Percentiles rank a stretch among this genome's conserved stretches.
These are phyloP conservation scores for Sporisorium exsertum DNA, from an alignment of 1,284 basidiomycete species.

Conservation along the genomic window DNA sequence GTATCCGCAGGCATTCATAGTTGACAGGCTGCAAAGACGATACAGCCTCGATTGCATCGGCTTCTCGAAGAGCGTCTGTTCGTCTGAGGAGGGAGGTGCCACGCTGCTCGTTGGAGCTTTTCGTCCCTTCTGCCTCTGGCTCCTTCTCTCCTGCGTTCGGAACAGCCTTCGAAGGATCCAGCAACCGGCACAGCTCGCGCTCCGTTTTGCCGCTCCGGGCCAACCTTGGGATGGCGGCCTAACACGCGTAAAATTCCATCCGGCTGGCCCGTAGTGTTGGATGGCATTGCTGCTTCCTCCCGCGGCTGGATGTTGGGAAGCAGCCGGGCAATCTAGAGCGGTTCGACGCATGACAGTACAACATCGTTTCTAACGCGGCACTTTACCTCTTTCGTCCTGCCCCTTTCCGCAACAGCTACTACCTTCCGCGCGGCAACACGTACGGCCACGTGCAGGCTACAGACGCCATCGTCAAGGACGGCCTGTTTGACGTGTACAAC, in stretches of 20 bases:
- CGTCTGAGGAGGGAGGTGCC: not conserved
- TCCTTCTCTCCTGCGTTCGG: not conserved
- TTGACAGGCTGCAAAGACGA: not conserved
- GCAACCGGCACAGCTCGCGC: slow-evolving; percentile 25
- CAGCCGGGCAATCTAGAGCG: not conserved
- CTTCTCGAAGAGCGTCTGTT: not conserved
- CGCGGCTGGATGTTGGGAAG: not conserved
- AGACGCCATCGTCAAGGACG: slow-evolving; percentile 91
- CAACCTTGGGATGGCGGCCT: not conserved
- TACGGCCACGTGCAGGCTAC: slow-evolving; percentile 89
- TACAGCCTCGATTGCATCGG: not conserved
- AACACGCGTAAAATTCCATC: slow-evolving; percentile 5
- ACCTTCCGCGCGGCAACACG: slow-evolving; percentile 84
- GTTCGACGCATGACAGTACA: not conserved
- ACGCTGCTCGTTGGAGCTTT: not conserved
- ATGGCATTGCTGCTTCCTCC: not conserved
- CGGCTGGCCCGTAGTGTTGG: not conserved
- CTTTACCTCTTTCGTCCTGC: too few species aligned
- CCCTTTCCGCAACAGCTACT: slow-evolving; percentile 76
- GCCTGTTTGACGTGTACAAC: slow-evolving; percentile 73
- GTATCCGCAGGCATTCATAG: slow-evolving; percentile 23
- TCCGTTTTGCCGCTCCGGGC: slow-evolving; percentile 10
- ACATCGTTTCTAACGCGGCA: not conserved
- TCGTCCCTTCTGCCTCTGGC: not conserved
- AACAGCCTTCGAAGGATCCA: not conserved